Percentiles rank a stretch among this genome's conserved stretches.
Evolutionary conservation across 176 grass and related monocot genomes (phyloP).

Genomic region (Tillandsia leiboldiana): DNA sequence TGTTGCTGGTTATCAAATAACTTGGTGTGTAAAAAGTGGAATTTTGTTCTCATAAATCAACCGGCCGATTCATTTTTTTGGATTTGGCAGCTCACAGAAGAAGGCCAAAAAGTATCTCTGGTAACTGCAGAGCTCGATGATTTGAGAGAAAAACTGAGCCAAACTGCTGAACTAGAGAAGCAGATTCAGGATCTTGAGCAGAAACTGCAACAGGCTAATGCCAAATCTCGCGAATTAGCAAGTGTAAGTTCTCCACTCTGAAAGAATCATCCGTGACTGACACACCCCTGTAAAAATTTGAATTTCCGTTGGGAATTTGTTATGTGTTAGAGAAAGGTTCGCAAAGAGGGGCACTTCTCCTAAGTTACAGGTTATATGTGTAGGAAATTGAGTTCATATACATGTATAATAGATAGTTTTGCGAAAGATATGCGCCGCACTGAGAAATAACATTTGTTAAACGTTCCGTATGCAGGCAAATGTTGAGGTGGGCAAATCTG

Average conservation of each 20-base stretch:
- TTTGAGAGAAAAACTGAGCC: conserved; percentile 44
- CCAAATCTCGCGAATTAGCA: conserved; percentile 32
- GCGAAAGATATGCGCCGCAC: no score
- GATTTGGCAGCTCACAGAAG: conserved; percentile 41
- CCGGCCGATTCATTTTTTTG: conserved; percentile 2
- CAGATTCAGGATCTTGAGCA: conserved; percentile 76
- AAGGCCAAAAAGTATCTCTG: conserved; percentile 36
- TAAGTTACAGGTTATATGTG: no score
- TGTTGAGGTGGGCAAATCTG: conserved; percentile 9
- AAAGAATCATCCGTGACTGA: not conserved
- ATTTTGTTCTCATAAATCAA: not conserved
- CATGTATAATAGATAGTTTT: not conserved
- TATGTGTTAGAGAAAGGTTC: no score
- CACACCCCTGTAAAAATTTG: no score
- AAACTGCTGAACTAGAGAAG: conserved; percentile 56
- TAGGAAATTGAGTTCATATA: not conserved
- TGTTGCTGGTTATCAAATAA: not conserved
- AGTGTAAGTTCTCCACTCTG: conserved; percentile 8
- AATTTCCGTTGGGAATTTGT: no score
- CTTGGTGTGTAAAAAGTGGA: not conserved
- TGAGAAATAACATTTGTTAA: conserved; percentile 5
- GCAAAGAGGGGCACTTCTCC: no score
- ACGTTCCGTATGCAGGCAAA: conserved; percentile 37
- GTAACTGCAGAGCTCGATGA: conserved; percentile 44
- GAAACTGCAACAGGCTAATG: conserved; percentile 40